These are phyloP conservation scores for Capsicum rhomboideum DNA, from an alignment of 257 asterid genomes.

Conservation along the genomic window DNA sequence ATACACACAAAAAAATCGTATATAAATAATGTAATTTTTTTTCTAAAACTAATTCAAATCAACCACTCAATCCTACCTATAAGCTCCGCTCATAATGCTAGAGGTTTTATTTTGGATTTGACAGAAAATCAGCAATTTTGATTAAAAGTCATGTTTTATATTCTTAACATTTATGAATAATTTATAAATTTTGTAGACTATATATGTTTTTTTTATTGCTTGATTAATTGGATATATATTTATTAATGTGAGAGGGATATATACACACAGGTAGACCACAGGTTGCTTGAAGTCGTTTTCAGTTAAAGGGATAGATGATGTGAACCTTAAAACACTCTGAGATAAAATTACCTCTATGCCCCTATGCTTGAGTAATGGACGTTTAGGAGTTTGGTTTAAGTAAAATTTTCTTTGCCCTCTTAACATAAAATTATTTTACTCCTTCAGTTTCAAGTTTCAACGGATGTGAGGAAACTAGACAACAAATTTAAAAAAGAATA, in stretches of 20 bases:
- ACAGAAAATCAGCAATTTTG: neutral
- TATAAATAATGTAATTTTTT: too few relatives aligned
- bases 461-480: too few relatives aligned
- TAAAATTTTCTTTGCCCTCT: neutral
- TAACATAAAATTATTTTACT: too few relatives aligned
- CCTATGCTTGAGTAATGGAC: neutral
- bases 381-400: neutral
- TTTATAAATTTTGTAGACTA: neutral
- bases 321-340: constrained; percentile 7
- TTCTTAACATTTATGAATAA: too few relatives aligned
- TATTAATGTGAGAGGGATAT: constrained; percentile 5
- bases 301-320: constrained; percentile 30
- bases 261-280: constrained; percentile 50
- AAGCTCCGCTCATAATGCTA: too few relatives aligned
- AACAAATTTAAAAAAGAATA: too few relatives aligned
- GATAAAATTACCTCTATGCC: neutral
- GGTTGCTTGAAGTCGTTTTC: constrained; percentile 73
- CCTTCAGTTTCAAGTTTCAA: too few relatives aligned
- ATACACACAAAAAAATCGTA: too few relatives aligned
- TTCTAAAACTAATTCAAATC: too few relatives aligned
- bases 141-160: too few relatives aligned
- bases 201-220: neutral
- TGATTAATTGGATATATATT: neutral
- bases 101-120: too few relatives aligned
- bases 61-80: too few relatives aligned